Percentiles rank a stretch among this genome's conserved stretches.
Evolutionary conservation across 768 basidiomycete species (phyloP).

Genomic region (Lactifluus rugatus): DNA sequence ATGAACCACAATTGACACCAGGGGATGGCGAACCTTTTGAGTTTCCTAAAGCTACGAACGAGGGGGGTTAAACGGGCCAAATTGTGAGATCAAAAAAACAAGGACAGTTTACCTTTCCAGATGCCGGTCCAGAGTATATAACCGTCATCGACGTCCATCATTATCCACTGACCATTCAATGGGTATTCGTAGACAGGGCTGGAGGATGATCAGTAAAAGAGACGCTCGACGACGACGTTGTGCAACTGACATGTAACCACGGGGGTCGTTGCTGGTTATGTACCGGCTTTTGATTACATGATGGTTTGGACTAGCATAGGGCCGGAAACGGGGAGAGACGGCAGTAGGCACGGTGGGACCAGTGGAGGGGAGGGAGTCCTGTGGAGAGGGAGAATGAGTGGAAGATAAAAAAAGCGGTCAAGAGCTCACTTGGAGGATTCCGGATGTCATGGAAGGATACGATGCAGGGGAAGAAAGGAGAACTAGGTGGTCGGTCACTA

Average conservation of each 20-base stretch:
- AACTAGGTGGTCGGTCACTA: conserved; percentile 18
- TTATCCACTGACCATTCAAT: conserved; percentile 84
- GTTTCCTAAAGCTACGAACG: conserved; percentile 59
- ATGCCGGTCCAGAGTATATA: conserved; percentile 91
- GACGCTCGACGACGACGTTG: not conserved
- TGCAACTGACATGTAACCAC: conserved; percentile 71
- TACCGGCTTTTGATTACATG: conserved; percentile 80
- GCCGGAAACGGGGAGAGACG: conserved; percentile 40
- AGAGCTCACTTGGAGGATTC: conserved; percentile 25
- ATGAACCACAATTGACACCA: not conserved
- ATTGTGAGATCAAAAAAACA: not conserved
- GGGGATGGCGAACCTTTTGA: conserved; percentile 56
- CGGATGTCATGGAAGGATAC: conserved; percentile 26
- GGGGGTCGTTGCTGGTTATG: conserved; percentile 82
- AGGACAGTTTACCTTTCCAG: conserved; percentile 66
- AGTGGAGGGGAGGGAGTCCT: conserved; percentile 29
- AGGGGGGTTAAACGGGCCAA: too few relatives aligned
- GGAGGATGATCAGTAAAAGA: conserved; percentile 10
- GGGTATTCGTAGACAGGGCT: conserved; percentile 87
- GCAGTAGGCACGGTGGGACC: conserved; percentile 18
- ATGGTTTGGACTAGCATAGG: conserved; percentile 66
- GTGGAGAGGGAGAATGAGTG: not conserved
- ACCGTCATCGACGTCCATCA: conserved; percentile 93
- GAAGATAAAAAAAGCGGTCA: not conserved
- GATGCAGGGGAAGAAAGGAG: conserved; percentile 17